These are phyloP conservation scores for Aspergillus sp. DNA, from an alignment of 2,329 filamentous ascomycete species.

Conservation along the genomic window DNA sequence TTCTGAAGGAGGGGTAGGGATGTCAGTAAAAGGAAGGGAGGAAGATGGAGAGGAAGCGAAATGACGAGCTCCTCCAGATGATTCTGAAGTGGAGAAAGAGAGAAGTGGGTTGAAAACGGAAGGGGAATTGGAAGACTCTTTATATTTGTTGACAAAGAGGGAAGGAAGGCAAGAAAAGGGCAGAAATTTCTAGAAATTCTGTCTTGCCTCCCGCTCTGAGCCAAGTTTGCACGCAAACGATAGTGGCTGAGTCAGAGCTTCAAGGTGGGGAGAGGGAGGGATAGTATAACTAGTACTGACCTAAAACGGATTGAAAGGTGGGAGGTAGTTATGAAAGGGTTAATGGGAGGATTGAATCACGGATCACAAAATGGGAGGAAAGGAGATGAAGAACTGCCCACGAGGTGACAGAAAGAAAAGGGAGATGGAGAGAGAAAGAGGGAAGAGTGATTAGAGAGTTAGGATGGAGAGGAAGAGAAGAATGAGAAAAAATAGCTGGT, in stretches of 20 bases:
- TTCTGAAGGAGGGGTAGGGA: slow-evolving; percentile 13
- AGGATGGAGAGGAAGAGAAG: slow-evolving; percentile 9
- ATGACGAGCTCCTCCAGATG: neutral
- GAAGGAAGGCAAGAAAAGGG: neutral
- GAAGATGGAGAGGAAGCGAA: neutral
- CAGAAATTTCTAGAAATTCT: neutral
- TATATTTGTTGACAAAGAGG: neutral
- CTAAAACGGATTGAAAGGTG: neutral
- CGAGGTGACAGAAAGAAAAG: neutral
- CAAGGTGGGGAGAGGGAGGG: slow-evolving; percentile 11
- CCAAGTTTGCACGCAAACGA: slow-evolving; percentile 9
- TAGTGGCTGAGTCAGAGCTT: slow-evolving; percentile 1
- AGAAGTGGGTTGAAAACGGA: neutral
- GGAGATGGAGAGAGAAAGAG: slow-evolving; percentile 17
- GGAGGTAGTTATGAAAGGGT: neutral
- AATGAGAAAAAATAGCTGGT: slow-evolving; percentile 8
- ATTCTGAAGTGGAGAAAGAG: neutral
- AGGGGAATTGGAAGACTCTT: neutral
- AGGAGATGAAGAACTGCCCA: neutral
- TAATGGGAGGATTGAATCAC: neutral
- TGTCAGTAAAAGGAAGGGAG: neutral
- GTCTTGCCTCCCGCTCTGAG: neutral
- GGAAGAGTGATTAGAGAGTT: slow-evolving; percentile 12
- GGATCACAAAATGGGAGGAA: neutral
- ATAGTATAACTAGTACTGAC: slow-evolving; percentile 9